phyloP scores from a whole-genome alignment of 1,139 yeast genomes.

The Chernovozyma aurita region DNA sequence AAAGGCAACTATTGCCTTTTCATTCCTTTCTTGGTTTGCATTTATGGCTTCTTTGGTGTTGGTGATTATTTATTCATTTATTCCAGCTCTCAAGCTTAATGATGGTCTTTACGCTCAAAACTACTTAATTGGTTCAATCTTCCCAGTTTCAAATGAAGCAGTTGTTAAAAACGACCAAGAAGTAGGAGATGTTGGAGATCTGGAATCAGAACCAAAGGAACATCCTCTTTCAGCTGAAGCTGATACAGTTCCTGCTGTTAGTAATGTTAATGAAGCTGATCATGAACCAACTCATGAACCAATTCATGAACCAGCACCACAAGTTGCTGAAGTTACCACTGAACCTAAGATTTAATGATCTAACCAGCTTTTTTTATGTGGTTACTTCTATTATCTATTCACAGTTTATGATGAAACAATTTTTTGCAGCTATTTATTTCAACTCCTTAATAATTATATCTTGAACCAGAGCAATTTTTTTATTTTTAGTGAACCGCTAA shows the following conservation, averaged over 20 bases:
- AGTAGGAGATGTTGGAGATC: constrained; percentile 2
- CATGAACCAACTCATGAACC: no score
- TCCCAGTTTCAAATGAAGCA: constrained; percentile 1
- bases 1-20: constrained; percentile 28
- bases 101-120: not conserved
- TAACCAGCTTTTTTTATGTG: no score
- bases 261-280: no score
- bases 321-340: no score
- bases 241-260: not conserved
- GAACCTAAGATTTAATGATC: no score
- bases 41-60: constrained; percentile 20
- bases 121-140: constrained; percentile 5
- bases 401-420: no score
- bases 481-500: no score
- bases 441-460: no score
- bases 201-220: constrained; percentile 5
- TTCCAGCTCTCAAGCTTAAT: constrained; percentile 14
- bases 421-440: no score
- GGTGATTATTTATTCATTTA: constrained; percentile 16
- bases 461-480: no score
- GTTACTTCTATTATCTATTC: no score
- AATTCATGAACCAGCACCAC: no score
- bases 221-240: not conserved
- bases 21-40: constrained; percentile 26
- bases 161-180: not conserved